phyloP scores from a whole-genome alignment of 2,329 filamentous ascomycete species.

The Trichoderma simmonsii region DNA sequence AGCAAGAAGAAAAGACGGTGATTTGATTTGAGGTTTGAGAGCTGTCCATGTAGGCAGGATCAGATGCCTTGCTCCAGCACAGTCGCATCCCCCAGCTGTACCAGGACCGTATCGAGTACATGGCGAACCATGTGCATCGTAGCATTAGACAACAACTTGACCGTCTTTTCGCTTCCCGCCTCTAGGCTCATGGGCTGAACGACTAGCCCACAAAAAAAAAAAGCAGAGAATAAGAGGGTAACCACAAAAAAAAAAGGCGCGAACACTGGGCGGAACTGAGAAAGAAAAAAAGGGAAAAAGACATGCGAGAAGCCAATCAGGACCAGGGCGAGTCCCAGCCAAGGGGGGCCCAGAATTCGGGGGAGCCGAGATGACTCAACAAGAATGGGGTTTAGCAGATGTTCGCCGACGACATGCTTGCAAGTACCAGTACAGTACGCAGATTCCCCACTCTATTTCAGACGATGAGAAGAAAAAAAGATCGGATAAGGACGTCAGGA shows the following conservation, averaged over 20 bases:
- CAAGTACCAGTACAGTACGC: slow-evolving; percentile 3
- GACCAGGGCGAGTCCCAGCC: neutral
- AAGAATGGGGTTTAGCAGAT: neutral
- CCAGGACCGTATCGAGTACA: neutral
- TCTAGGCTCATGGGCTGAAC: slow-evolving; percentile 15
- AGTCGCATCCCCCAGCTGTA: neutral
- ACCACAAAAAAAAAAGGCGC: neutral
- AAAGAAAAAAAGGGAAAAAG: neutral
- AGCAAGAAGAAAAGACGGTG: neutral
- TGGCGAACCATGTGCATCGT: neutral
- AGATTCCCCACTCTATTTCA: neutral
- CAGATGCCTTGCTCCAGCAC: slow-evolving; percentile 3
- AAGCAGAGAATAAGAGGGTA: neutral
- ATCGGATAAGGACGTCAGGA: slow-evolving; percentile 7
- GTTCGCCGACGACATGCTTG: slow-evolving; percentile 4
- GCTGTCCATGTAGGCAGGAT: slow-evolving; percentile 9
- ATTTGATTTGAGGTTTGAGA: neutral
- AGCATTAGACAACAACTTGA: slow-evolving; percentile 12
- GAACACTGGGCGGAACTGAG: neutral
- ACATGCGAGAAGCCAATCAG: neutral
- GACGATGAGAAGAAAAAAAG: neutral
- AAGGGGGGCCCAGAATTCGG: slow-evolving; percentile 13
- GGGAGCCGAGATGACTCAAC: slow-evolving; percentile 19
- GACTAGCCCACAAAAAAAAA: slow-evolving; percentile 15
- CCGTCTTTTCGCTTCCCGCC: slow-evolving; percentile 17